phyloP scores from a whole-genome alignment of 768 basidiomycete species.

The Thelephora ganbajun region DNA sequence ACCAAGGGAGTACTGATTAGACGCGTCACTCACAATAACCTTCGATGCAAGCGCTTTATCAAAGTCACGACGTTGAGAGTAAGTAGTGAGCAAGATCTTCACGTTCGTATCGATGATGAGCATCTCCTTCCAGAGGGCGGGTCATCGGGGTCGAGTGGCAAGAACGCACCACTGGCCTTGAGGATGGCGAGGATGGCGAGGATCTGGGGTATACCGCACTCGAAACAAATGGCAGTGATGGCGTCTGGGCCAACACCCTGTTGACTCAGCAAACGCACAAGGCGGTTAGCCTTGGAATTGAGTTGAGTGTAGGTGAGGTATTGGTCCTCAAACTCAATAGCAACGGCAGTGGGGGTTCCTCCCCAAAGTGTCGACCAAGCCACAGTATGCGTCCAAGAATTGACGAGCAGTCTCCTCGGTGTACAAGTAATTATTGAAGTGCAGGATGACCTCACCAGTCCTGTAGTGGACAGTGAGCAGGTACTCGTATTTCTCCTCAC shows the following conservation, averaged over 20 bases:
- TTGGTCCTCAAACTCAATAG: slow-evolving; percentile 12
- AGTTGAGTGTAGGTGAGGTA: slow-evolving; percentile 4
- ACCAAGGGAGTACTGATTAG: neutral
- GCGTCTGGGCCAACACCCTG: slow-evolving; percentile 14
- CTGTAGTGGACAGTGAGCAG: slow-evolving; percentile 13
- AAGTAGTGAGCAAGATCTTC: slow-evolving; percentile 14
- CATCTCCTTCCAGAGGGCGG: slow-evolving; percentile 16
- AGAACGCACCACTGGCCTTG: slow-evolving; percentile 16
- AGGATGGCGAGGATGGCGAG: slow-evolving; percentile 17
- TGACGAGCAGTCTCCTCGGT: slow-evolving; percentile 16
- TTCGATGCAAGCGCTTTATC: too few relatives aligned
- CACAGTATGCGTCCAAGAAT: slow-evolving; percentile 17
- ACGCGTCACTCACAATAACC: slow-evolving; percentile 7
- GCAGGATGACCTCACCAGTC: slow-evolving; percentile 13
- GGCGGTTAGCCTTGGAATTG: neutral
- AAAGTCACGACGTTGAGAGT: too few relatives aligned
- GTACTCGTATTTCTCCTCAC: slow-evolving; percentile 13
- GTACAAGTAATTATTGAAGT: slow-evolving; percentile 17
- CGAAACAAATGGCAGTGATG: slow-evolving; percentile 16
- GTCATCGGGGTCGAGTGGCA: slow-evolving; percentile 17
- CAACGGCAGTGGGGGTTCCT: slow-evolving; percentile 11
- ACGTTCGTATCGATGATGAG: slow-evolving; percentile 15
- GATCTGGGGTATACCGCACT: slow-evolving; percentile 16
- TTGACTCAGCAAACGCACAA: slow-evolving; percentile 10
- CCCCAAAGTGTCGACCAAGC: slow-evolving; percentile 13